Evolutionary conservation across 1,139 yeast species (phyloP), one percentile per base, ranked within the genome.

Genomic region (Komagataea norvegica): DNA sequence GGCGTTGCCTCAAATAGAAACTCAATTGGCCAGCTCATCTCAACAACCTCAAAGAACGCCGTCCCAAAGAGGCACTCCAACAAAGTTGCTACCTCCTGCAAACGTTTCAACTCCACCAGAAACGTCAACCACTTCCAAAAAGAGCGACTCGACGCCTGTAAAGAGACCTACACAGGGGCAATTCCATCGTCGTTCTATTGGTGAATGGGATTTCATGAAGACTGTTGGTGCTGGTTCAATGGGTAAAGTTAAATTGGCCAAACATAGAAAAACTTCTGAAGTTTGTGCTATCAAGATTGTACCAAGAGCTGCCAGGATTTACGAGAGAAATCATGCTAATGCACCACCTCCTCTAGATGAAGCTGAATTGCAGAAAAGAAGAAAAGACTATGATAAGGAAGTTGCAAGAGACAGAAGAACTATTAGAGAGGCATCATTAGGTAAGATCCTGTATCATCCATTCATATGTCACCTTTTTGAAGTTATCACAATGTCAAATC

Each of bases 161-260:
- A 34, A 54, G 46, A 33, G 47, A 27, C 35, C 40, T 4, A 19
- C 38, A 6, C 47, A 42, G 20, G 46, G 40, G 11, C 88, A 81
- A 50, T 83, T 83, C 54, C 89, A 88, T 58, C 75, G 97, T 48
- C 81, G 83, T 46, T 74, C 95, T 6, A 82, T 91, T 40, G 99
- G 98, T 14, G 96, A 93, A 50, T 91, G 98, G 98, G 94, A 86
- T 54, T 89, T 91, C 52, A 74, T 87, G 43, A 88, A 88, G 59
- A 88, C 96, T 1, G 86, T 91, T 34, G 99, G 99, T 35, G 96
- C 97, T 5, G 98, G 99, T 4, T 86, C 96, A 1, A 91, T 93
- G 98, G 99, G 99, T 41, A 94, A 91, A 60, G 99, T 91, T 36
- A 93, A 93, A 61, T 68, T 91, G 33, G 97, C 97, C 3, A 82